Conservation (phyloP, 116 monocot species). For the Dioscorea cayenensis region DNA sequence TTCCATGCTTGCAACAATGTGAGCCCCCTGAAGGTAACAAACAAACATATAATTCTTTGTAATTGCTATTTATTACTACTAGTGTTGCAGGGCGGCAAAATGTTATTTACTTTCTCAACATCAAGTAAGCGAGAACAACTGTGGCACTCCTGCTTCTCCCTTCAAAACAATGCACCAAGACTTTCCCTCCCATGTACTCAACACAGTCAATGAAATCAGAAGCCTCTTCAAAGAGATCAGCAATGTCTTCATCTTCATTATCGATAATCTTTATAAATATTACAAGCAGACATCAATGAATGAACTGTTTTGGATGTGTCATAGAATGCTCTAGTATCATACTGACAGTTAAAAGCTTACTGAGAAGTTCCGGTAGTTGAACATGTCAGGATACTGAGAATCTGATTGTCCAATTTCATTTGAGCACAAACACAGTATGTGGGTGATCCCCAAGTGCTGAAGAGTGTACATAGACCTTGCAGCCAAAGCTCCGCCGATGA, state of each 20-base stretch:
- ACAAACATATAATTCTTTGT: too few species aligned
- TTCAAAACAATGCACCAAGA: constrained; percentile 98
- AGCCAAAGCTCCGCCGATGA: constrained; percentile 89
- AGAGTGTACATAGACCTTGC: constrained; percentile 79
- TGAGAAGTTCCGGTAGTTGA: constrained; percentile 78
- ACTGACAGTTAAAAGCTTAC: constrained; percentile 23
- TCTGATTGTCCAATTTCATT: constrained; percentile 99
- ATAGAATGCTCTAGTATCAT: not conserved
- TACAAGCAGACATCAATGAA: not conserved
- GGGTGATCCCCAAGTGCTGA: constrained; percentile 77
- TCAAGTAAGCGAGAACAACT: constrained; percentile 79
- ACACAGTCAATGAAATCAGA: constrained; percentile 79
- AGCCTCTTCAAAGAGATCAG: constrained; percentile 65
- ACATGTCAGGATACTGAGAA: constrained; percentile 67
- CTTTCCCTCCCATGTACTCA: constrained; percentile 46
- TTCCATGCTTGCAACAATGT: constrained; percentile 79
- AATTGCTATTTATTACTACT: too few species aligned
- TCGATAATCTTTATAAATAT: constrained; percentile 50
- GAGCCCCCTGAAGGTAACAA: constrained; percentile 29
- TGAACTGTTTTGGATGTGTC: not conserved
- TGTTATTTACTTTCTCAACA: constrained; percentile 67
- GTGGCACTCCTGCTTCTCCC: constrained; percentile 94
- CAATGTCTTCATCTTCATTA: constrained; percentile 73
- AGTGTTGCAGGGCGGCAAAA: not conserved
- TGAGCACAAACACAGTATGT: constrained; percentile 82